Percentiles rank a stretch among this genome's conserved stretches.
Conservation (phyloP, 768 basidiomycete genomes). For the Candolleomyces efflorescens region DNA sequence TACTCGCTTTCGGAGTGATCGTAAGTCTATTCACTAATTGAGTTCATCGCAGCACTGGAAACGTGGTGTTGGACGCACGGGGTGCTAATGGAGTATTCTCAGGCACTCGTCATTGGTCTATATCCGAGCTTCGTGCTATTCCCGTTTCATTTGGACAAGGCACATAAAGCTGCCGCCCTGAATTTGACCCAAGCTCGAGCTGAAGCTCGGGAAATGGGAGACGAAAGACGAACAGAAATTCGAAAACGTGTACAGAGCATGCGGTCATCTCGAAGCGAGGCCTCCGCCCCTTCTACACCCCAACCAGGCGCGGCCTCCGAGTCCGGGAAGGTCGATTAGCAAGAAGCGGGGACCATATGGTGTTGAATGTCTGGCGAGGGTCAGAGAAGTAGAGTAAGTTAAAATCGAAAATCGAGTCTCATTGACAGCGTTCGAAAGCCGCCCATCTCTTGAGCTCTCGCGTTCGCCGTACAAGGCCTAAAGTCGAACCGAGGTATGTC, state of each 20-base stretch:
- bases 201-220: conserved; percentile 54
- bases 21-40: conserved; percentile 28
- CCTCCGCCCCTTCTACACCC: too few species aligned
- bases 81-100: background rate
- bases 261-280: too few species aligned
- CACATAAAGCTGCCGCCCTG: conserved; percentile 47
- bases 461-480: too few species aligned
- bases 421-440: too few species aligned
- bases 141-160: conserved; percentile 32
- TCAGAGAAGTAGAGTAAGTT: too few species aligned
- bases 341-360: too few species aligned
- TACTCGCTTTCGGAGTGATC: conserved; percentile 44
- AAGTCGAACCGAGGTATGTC: too few species aligned
- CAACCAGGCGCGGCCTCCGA: too few species aligned
- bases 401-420: too few species aligned
- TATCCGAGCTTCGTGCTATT: conserved; percentile 28
- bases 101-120: conserved; percentile 9
- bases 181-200: conserved; percentile 57
- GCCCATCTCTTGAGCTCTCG: too few species aligned
- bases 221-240: conserved; percentile 48
- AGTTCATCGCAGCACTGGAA: background rate
- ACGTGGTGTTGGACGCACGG: background rate
- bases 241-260: conserved; percentile 43
- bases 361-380: too few species aligned
- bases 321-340: too few species aligned